These are phyloP conservation scores for Ochetophila trinervis DNA, from an alignment of 306 rosid species.

Conservation along the genomic window DNA sequence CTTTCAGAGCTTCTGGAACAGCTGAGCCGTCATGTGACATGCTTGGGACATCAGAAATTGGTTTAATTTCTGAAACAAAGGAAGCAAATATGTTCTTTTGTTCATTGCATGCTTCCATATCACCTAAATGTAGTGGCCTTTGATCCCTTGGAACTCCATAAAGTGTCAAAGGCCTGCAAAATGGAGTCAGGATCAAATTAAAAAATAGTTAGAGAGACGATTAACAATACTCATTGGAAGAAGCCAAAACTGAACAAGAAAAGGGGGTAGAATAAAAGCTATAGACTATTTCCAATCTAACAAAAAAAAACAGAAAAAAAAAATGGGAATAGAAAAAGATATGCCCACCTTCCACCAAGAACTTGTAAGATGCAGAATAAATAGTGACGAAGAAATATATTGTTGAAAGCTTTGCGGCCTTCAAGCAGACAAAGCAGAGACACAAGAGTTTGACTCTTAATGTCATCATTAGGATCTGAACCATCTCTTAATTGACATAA, in stretches of 20 bases:
- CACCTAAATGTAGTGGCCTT: slow-evolving; percentile 60
- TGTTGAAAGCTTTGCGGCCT: slow-evolving; percentile 73
- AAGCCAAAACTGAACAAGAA: no score
- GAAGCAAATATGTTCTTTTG: slow-evolving; percentile 60
- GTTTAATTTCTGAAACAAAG: slow-evolving; percentile 62
- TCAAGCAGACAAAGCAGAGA: slow-evolving; percentile 72
- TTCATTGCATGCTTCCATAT: slow-evolving; percentile 56
- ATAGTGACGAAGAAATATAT: slow-evolving; percentile 78
- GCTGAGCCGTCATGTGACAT: slow-evolving; percentile 32
- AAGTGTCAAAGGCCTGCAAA: slow-evolving; percentile 79
- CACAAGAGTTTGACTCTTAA: slow-evolving; percentile 56
- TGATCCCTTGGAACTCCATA: slow-evolving; percentile 86
- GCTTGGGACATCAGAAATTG: slow-evolving; percentile 41
- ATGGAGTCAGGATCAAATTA: slow-evolving; percentile 17
- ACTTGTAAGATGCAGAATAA: slow-evolving; percentile 84
- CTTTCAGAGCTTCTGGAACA: slow-evolving; percentile 34
- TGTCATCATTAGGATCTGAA: slow-evolving; percentile 43
- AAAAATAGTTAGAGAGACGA: neutral
- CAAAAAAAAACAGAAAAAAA: neutral
- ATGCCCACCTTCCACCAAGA: slow-evolving; percentile 77
- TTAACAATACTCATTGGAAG: neutral
- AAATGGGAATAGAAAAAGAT: neutral
- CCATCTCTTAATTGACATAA: slow-evolving; percentile 68
- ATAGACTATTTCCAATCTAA: neutral
- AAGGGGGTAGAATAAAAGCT: neutral